phyloP scores from a whole-genome alignment of 2,329 filamentous ascomycete genomes.

The Dactylellina leptospora region DNA sequence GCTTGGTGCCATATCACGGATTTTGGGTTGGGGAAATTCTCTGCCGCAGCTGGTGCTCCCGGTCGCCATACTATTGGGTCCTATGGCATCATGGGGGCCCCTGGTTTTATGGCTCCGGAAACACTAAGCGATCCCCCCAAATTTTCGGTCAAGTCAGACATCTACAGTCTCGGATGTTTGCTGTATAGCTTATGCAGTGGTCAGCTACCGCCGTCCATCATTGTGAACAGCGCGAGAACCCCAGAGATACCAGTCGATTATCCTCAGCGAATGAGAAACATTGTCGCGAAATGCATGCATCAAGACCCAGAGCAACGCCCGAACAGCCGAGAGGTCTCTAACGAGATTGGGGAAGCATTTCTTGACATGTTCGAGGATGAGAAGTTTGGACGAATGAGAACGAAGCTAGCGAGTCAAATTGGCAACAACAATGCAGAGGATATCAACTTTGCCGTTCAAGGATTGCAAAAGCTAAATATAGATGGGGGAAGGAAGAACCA shows the following conservation, averaged over 20 bases:
- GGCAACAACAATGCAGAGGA: neutral
- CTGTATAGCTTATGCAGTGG: conserved; percentile 18
- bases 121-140: neutral
- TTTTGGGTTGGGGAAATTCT: conserved; percentile 37
- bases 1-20: conserved; percentile 44
- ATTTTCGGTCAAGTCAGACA: conserved; percentile 27
- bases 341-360: conserved; percentile 23
- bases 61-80: conserved; percentile 3
- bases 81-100: conserved; percentile 13
- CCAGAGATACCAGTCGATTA: neutral
- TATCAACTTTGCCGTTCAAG: neutral
- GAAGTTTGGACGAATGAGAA: conserved; percentile 5
- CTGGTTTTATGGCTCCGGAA: conserved; percentile 21
- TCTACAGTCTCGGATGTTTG: conserved; percentile 35
- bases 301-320: conserved; percentile 3
- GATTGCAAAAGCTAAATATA: neutral
- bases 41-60: neutral
- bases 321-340: conserved; percentile 10
- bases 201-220: neutral
- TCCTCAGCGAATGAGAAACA: conserved; percentile 2
- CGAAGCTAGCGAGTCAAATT: neutral
- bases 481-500: too few relatives aligned
- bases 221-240: neutral
- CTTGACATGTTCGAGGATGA: conserved; percentile 5
- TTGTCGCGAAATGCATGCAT: conserved; percentile 11